Conservation (phyloP, 768 basidiomycete genomes). For the Boletus edulis region DNA sequence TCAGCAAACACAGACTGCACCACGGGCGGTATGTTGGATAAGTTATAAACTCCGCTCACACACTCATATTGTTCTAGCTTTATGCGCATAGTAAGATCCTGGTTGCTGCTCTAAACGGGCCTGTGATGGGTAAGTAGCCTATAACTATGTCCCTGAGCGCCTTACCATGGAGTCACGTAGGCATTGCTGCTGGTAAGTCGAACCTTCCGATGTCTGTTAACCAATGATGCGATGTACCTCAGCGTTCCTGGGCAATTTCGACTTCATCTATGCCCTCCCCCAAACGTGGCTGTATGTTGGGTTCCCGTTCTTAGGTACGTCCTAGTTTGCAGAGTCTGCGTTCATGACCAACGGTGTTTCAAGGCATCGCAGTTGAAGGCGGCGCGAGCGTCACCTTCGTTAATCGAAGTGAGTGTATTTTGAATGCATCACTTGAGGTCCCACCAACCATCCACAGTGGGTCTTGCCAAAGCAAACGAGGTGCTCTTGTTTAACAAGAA, state of each 20-base stretch:
- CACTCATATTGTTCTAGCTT: slow-evolving; percentile 38
- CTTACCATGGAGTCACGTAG: slow-evolving; percentile 31
- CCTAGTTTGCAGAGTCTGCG: not conserved
- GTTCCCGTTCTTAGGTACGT: slow-evolving; percentile 60
- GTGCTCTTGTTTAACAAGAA: slow-evolving; percentile 70
- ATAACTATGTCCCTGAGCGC: not conserved
- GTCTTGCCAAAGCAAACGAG: slow-evolving; percentile 66
- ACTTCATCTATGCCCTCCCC: slow-evolving; percentile 69
- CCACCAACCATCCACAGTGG: slow-evolving; percentile 45
- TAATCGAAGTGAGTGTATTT: slow-evolving; percentile 51
- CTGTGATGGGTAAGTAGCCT: slow-evolving; percentile 58
- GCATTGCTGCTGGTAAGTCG: slow-evolving; percentile 59
- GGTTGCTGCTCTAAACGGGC: slow-evolving; percentile 70
- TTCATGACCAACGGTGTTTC: not conserved
- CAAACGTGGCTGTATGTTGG: slow-evolving; percentile 62
- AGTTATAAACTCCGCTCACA: not conserved
- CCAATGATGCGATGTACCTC: not conserved
- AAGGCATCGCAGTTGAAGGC: slow-evolving; percentile 66
- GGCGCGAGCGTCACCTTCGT: slow-evolving; percentile 69
- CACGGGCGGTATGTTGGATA: slow-evolving; percentile 52
- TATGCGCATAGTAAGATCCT: slow-evolving; percentile 67
- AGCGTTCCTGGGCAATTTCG: slow-evolving; percentile 69
- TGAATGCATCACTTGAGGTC: not conserved
- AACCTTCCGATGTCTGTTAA: not conserved
- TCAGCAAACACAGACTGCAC: slow-evolving; percentile 58